Evolutionary conservation across 2,329 filamentous ascomycete species (phyloP), one percentile per base, ranked within the genome.

Genomic region (Chlorencoelia australis): DNA sequence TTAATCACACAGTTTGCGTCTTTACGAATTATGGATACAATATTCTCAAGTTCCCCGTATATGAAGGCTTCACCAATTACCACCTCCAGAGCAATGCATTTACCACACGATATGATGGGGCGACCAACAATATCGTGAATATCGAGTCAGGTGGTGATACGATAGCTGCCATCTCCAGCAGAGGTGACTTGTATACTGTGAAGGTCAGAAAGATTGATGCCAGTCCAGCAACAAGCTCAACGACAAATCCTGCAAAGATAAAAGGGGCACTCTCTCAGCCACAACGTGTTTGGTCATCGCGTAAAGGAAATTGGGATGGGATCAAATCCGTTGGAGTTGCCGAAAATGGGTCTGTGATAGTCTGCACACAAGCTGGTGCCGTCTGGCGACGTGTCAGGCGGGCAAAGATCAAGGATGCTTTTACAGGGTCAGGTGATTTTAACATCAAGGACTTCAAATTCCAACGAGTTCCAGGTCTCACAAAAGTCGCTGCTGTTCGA

Each of bases 11-110:
- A 14, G 86, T 96, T 7, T 93, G 83, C 69, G 80, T 98, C 0
- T 94, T 98, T 51, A 89, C 87, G 1, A 93, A 93, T 48, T 96
- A 94, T 52, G 89, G 89, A 4, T 96, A 94, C 56, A 86, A 87
- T n/a, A 84, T 86, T 45, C 69, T 96, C 37, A 78, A 76, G 30
- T 94, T 96, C 45, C 83, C 86, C 0, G 66, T 84, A 21, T 64
- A 66, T 2, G 82, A 88, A 46, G 72, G 75, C 5, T 79, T 85
- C 46, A 71, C 72, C 14, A 86, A 80, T 41, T 75, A 75, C 42
- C 79, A 81, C 28, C 67, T 89, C 16, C 71, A 73, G 40, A 68
- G 73, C 37, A 76, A 74, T 35, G 79, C 79, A 41, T 62, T 79
- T 55, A 69, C 78, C 34, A 77, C 75, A 11, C 67, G 76, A 46